phyloP scores from a whole-genome alignment of 2,329 filamentous ascomycete genomes.

The Seiridium cupressi region DNA sequence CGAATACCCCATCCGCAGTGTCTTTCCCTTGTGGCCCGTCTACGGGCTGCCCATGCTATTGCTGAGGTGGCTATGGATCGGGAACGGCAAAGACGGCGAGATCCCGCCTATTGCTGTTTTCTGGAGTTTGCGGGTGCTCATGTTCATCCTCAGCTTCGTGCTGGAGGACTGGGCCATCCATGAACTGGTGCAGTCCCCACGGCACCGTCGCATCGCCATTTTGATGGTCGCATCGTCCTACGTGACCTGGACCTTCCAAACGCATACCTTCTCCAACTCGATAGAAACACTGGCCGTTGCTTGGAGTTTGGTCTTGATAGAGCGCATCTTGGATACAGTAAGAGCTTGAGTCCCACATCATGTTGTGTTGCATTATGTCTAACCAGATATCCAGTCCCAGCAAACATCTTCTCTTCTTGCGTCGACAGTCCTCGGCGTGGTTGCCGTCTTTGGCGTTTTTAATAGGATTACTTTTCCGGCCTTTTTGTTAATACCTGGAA shows the following conservation, averaged over 20 bases:
- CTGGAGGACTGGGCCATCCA: constrained; percentile 97
- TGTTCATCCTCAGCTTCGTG: constrained; percentile 95
- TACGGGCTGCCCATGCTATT: constrained; percentile 94
- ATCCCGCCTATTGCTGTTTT: constrained; percentile 85
- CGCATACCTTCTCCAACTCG: constrained; percentile 97
- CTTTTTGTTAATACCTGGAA: constrained; percentile 80
- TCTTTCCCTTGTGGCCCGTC: constrained; percentile 93
- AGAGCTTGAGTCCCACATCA: constrained; percentile 19
- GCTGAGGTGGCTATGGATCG: constrained; percentile 88
- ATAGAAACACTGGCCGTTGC: constrained; percentile 89
- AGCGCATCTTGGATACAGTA: constrained; percentile 80
- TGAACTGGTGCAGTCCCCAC: constrained; percentile 78
- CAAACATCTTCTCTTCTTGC: constrained; percentile 74
- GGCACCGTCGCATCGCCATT: constrained; percentile 70
- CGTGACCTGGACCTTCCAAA: constrained; percentile 98
- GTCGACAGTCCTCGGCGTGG: constrained; percentile 74
- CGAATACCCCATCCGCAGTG: constrained; percentile 84
- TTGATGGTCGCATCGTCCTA: constrained; percentile 92
- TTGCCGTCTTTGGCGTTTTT: constrained; percentile 84
- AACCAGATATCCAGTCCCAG: constrained; percentile 33
- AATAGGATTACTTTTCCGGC: constrained; percentile 97
- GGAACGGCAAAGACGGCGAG: constrained; percentile 72
- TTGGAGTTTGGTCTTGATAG: constrained; percentile 90
- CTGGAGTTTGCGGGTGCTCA: constrained; percentile 82
- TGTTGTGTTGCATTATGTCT: too few species aligned